Evolutionary conservation across 176 grass and related monocot species (phyloP).

Genomic region (Oryza brachyantha): DNA sequence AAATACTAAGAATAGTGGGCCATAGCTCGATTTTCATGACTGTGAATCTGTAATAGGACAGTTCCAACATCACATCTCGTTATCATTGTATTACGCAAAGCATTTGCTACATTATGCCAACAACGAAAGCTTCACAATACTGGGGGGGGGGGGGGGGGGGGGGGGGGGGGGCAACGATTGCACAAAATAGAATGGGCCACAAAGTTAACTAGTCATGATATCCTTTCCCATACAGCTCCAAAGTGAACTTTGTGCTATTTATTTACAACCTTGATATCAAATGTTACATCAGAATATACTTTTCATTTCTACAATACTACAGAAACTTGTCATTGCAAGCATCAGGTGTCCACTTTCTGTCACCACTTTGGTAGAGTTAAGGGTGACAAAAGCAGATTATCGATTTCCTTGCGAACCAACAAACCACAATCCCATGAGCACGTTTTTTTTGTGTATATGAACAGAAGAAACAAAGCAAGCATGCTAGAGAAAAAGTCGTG

Average conservation of each 20-base stretch:
- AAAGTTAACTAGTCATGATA: constrained; percentile 1
- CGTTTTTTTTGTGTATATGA: constrained; percentile 5
- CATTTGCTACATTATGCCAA: neutral
- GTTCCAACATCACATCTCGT: neutral
- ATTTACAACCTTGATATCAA: constrained; percentile 33
- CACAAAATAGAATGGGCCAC: neutral
- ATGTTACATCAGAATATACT: constrained; percentile 27
- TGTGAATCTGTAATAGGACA: constrained; percentile 5
- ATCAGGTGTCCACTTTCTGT: neutral
- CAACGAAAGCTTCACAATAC: constrained; percentile 11
- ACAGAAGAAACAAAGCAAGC: neutral
- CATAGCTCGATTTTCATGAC: neutral
- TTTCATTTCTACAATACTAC: neutral
- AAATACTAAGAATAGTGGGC: neutral
- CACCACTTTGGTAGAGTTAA: neutral
- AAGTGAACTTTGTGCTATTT: constrained; percentile 26
- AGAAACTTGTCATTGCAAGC: constrained; percentile 16
- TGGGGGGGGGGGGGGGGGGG: neutral
- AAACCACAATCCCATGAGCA: constrained; percentile 19
- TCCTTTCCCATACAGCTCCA: constrained; percentile 6
- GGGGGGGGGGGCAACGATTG: neutral
- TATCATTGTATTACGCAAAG: neutral
- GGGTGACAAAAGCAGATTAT: neutral
- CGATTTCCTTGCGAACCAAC: neutral
- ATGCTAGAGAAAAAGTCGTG: neutral